phyloP scores from a whole-genome alignment of 169 alveolate genomes.

The Amoebophrya sp. region DNA sequence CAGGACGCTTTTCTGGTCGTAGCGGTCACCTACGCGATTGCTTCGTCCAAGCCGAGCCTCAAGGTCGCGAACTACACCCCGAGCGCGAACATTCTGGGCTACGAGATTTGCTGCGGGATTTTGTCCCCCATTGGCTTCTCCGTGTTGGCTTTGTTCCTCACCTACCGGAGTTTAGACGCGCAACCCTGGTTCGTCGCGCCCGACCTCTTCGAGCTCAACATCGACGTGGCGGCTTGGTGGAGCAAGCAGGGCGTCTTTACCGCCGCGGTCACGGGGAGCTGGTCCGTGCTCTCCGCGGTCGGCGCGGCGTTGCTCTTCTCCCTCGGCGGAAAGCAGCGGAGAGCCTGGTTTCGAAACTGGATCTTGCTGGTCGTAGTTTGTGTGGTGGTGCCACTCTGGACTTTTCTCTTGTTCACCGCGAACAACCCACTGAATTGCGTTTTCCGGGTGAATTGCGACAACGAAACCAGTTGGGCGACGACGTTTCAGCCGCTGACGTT shows the following conservation, averaged over 20 bases:
- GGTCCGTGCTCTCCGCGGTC: not conserved
- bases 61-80: not conserved
- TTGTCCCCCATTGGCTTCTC: not conserved
- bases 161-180: not conserved
- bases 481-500: not conserved
- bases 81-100: constrained; percentile 11
- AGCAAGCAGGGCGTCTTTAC: not conserved
- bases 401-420: not conserved
- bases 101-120: not conserved
- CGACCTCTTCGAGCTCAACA: not conserved
- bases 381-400: not conserved
- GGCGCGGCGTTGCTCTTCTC: not conserved
- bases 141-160: not conserved
- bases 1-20: constrained; percentile 11
- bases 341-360: not conserved
- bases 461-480: not conserved
- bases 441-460: not conserved
- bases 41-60: not conserved
- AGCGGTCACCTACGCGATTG: not conserved
- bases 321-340: not conserved
- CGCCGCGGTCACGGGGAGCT: not conserved
- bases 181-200: not conserved
- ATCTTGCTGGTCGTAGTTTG: not conserved
- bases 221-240: constrained; percentile 22
- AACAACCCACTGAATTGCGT: not conserved